A percentile compares a stretch with the other conserved stretches of the same genome.
These are phyloP conservation scores for Aspergillus sp. DNA, from an alignment of 2,329 filamentous ascomycete genomes.

Conservation along the genomic window DNA sequence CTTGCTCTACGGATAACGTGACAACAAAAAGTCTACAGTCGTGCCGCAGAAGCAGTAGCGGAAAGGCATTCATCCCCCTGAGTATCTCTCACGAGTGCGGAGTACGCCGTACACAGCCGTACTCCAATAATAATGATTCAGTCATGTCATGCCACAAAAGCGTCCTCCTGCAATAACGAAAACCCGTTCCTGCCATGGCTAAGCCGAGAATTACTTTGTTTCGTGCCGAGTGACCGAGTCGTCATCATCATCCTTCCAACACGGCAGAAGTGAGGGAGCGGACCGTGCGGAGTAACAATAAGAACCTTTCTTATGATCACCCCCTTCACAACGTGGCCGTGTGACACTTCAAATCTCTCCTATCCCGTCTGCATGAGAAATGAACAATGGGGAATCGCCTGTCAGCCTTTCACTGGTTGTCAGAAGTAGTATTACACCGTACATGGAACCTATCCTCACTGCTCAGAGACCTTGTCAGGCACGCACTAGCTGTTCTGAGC, in stretches of 20 bases:
- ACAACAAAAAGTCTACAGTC: neutral
- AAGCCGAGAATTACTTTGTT: neutral
- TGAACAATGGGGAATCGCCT: neutral
- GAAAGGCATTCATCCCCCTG: too few relatives aligned
- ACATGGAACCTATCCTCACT: neutral
- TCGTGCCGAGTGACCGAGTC: neutral
- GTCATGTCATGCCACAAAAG: neutral
- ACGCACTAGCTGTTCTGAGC: neutral
- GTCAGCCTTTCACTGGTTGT: neutral
- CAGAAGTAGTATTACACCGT: neutral
- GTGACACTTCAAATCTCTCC: neutral
- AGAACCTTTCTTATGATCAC: neutral
- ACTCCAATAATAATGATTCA: neutral
- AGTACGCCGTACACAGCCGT: neutral
- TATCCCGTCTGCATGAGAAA: neutral
- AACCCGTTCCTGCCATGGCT: neutral
- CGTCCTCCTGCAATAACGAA: neutral
- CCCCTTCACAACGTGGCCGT: constrained; percentile 7
- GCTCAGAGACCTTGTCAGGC: neutral
- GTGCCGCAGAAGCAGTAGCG: too few relatives aligned
- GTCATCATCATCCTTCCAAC: neutral
- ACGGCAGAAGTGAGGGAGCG: too few relatives aligned
- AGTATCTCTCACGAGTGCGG: too few relatives aligned
- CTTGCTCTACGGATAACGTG: neutral
- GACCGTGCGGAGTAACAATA: neutral